Base-by-base conservation (phyloP, 495 filamentous ascomycete genomes). In the Baudoinia panamericana region DNA sequence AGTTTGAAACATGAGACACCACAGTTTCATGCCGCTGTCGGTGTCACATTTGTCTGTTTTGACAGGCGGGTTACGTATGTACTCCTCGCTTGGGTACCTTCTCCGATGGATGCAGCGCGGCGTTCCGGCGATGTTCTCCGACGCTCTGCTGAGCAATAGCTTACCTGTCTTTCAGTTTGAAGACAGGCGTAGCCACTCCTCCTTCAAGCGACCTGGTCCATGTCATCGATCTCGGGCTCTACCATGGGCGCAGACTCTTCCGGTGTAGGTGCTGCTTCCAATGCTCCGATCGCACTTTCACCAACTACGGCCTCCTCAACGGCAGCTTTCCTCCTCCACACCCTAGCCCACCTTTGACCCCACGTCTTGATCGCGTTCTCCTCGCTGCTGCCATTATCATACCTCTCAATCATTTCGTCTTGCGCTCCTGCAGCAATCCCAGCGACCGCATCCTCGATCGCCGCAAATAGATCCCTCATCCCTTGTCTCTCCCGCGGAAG, bases 261-360 rank as follows among this genome's bases (percentile, higher is more conserved):
- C 33, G 15, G 26, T 3, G 28, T 25, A 24, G 30, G 16, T 22
- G 45, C 36, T 39, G 41, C 55, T 21, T 52, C 42, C 45, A 45
- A 38, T 43, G 47, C 31, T 26, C 50, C 47, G 17, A 61, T 49
- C 1, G 52, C 46, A 13, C 34, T 49, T 43, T 64, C 61, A 3
- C 54, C 56, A 11, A 63, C 58, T n/a, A 60, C 46, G n/a, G 50
- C 46, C 63, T 94, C 86, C 61, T 94, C 85, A 32, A 96, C 84
- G 13, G 76, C 81, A 44, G 73, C 71, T 62, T 84, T 82, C 16
- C 90, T 64, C 43, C 76, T 66, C 55, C 93, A 94, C 1, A 88
- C 87, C 29, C 80, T 70, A 31, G 85, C 61, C 90, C 90, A 97
- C 13, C 83, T 67, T 56, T 73, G 70, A 3, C 78, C 88, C 90